These are phyloP conservation scores for Saccharum spontaneum DNA, from an alignment of 176 grass and related monocot genomes.

Conservation along the genomic window DNA sequence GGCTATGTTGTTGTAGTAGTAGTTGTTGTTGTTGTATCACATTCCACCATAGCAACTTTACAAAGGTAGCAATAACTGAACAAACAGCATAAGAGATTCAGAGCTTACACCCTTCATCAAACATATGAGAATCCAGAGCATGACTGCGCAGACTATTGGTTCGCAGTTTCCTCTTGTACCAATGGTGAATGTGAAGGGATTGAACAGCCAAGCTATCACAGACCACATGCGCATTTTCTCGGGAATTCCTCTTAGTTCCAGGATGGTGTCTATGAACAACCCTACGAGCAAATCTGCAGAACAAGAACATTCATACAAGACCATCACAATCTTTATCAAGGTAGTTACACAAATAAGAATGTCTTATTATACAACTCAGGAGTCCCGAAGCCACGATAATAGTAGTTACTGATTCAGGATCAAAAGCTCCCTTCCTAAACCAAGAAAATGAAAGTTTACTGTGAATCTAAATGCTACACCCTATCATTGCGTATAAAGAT, in stretches of 20 bases:
- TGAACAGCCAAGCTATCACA: slow-evolving; percentile 79
- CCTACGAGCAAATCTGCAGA: slow-evolving; percentile 89
- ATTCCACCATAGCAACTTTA: not conserved
- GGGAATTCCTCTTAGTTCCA: slow-evolving; percentile 63
- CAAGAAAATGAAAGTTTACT: not conserved
- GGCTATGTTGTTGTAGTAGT: no score
- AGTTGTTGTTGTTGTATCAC: not conserved
- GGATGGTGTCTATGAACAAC: slow-evolving; percentile 63
- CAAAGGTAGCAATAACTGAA: slow-evolving; percentile 5
- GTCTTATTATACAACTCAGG: not conserved
- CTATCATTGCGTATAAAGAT: not conserved
- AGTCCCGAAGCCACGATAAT: not conserved
- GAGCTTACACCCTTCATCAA: slow-evolving; percentile 95
- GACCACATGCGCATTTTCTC: slow-evolving; percentile 64
- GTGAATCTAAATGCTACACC: not conserved
- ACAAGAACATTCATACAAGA: not conserved
- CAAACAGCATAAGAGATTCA: slow-evolving; percentile 35
- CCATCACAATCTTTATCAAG: not conserved
- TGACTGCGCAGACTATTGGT: slow-evolving; percentile 73
- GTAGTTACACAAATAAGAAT: not conserved
- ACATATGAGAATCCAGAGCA: slow-evolving; percentile 91
- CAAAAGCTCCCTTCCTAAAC: not conserved
- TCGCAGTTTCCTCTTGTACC: slow-evolving; percentile 95
- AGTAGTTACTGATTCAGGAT: not conserved
- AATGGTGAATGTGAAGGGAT: slow-evolving; percentile 94